These are phyloP conservation scores for Trichoderma sp. DNA, from an alignment of 2,329 filamentous ascomycete genomes.

Conservation along the genomic window DNA sequence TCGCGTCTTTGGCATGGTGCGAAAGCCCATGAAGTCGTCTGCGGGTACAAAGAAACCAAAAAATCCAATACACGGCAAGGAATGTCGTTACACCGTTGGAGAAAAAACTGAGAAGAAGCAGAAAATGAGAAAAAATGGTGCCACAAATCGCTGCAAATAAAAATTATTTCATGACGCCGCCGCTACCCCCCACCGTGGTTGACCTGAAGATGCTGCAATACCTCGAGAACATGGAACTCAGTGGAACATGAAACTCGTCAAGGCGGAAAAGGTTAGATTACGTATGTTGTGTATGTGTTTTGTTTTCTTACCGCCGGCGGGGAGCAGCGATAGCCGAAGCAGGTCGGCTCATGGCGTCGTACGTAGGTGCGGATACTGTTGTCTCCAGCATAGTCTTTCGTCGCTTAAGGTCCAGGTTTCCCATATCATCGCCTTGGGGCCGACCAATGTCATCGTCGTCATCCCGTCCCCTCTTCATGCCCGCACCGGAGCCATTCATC, in stretches of 20 bases:
- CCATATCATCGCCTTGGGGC: slow-evolving; percentile 55
- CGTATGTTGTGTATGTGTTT: not conserved
- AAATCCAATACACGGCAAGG: slow-evolving; percentile 25
- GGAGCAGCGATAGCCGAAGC: slow-evolving; percentile 47
- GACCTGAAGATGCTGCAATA: slow-evolving; percentile 19
- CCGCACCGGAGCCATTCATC: slow-evolving; percentile 61
- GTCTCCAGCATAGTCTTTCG: slow-evolving; percentile 74
- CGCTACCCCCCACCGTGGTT: slow-evolving; percentile 13
- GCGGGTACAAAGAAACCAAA: slow-evolving; percentile 35
- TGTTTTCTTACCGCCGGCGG: slow-evolving; percentile 39
- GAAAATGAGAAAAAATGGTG: slow-evolving; percentile 14
- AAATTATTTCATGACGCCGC: slow-evolving; percentile 23
- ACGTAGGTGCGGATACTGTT: slow-evolving; percentile 51
- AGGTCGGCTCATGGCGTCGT: slow-evolving; percentile 52
- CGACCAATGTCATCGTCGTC: slow-evolving; percentile 64
- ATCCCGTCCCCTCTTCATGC: slow-evolving; percentile 51
- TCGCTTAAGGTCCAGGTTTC: slow-evolving; percentile 69
- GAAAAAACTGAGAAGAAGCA: not conserved
- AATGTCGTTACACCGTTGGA: slow-evolving; percentile 24
- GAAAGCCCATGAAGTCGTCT: slow-evolving; percentile 33
- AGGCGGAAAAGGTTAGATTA: slow-evolving; percentile 17
- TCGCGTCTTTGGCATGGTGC: slow-evolving; percentile 32
- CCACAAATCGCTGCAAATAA: slow-evolving; percentile 22
- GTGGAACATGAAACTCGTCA: slow-evolving; percentile 22
- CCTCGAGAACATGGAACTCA: slow-evolving; percentile 17